Conservation (phyloP, 2,329 filamentous ascomycete species). For the Phoma sp. region DNA sequence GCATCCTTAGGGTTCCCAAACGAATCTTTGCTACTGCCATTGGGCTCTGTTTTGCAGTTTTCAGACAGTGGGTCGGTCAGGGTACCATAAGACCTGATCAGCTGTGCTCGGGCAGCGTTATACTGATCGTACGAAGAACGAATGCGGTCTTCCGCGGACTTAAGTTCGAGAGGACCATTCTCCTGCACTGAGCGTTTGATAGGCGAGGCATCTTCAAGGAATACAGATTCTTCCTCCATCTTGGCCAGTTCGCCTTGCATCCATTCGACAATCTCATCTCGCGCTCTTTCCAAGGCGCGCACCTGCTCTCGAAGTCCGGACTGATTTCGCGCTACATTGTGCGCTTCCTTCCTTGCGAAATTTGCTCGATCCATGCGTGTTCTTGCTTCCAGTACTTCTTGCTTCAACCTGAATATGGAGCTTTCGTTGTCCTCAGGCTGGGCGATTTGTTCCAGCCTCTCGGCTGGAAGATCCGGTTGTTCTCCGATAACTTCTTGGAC, state of each 20-base stretch:
- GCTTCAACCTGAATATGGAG: slow-evolving; percentile 47
- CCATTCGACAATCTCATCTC: slow-evolving; percentile 60
- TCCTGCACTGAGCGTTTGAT: slow-evolving; percentile 30
- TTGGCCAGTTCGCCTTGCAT: slow-evolving; percentile 58
- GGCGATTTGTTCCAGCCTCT: slow-evolving; percentile 36
- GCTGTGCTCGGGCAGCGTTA: slow-evolving; percentile 27
- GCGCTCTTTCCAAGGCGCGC: slow-evolving; percentile 53
- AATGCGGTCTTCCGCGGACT: slow-evolving; percentile 35
- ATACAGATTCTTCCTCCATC: slow-evolving; percentile 47
- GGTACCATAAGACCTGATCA: slow-evolving; percentile 32
- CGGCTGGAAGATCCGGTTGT: slow-evolving; percentile 47
- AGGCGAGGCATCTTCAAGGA: slow-evolving; percentile 44
- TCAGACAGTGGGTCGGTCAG: slow-evolving; percentile 22
- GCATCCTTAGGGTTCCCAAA: not conserved
- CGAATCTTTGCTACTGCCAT: not conserved
- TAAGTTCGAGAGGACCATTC: slow-evolving; percentile 19
- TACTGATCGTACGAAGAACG: slow-evolving; percentile 43
- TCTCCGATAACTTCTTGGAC: slow-evolving; percentile 44
- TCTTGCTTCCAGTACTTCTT: slow-evolving; percentile 48
- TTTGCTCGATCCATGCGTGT: slow-evolving; percentile 43
- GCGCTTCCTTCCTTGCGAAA: slow-evolving; percentile 25
- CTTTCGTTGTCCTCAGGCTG: slow-evolving; percentile 31
- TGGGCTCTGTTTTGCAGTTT: not conserved
- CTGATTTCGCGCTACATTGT: not conserved
- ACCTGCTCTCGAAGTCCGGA: slow-evolving; percentile 40